Conservation (phyloP, 2,329 filamentous ascomycete species). For the Colletotrichum sp. region DNA sequence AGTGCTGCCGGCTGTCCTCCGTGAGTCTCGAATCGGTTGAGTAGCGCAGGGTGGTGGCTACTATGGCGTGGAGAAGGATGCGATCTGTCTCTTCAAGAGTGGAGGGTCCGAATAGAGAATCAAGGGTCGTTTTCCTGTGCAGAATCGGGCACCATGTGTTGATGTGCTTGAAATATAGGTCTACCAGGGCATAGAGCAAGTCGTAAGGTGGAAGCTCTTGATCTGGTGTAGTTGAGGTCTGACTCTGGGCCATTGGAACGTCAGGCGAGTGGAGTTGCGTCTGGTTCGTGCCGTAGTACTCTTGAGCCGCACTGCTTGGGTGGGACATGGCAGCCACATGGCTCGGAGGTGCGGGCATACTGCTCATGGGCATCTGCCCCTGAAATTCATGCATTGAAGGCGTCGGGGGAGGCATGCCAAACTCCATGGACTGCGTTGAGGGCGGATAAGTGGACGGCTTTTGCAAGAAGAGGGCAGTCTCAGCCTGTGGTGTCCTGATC, state of each 20-base stretch:
- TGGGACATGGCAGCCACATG: slow-evolving; percentile 39
- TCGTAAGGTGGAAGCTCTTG: slow-evolving; percentile 78
- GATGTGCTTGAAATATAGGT: slow-evolving; percentile 80
- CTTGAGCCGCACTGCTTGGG: slow-evolving; percentile 48
- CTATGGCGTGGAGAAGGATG: slow-evolving; percentile 85
- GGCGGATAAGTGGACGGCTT: slow-evolving; percentile 58
- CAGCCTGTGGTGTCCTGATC: slow-evolving; percentile 59
- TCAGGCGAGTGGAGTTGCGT: slow-evolving; percentile 62
- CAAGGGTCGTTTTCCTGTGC: slow-evolving; percentile 82
- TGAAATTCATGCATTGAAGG: slow-evolving; percentile 57
- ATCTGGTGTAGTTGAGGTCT: slow-evolving; percentile 56
- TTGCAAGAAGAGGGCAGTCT: slow-evolving; percentile 66
- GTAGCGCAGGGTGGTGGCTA: slow-evolving; percentile 85
- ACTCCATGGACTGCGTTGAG: slow-evolving; percentile 53
- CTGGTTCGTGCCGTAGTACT: slow-evolving; percentile 52
- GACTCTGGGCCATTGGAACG: slow-evolving; percentile 56
- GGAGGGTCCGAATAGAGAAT: slow-evolving; percentile 79
- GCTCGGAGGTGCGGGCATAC: slow-evolving; percentile 39
- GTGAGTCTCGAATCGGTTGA: slow-evolving; percentile 79
- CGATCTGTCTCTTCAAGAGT: slow-evolving; percentile 81
- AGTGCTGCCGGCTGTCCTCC: slow-evolving; percentile 73
- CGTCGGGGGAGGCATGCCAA: slow-evolving; percentile 50
- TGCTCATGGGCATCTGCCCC: slow-evolving; percentile 45
- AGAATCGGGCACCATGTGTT: slow-evolving; percentile 89
- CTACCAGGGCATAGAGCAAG: slow-evolving; percentile 73